These are phyloP conservation scores for Pogostemon cablin DNA, from an alignment of 257 asterid species.

Conservation along the genomic window DNA sequence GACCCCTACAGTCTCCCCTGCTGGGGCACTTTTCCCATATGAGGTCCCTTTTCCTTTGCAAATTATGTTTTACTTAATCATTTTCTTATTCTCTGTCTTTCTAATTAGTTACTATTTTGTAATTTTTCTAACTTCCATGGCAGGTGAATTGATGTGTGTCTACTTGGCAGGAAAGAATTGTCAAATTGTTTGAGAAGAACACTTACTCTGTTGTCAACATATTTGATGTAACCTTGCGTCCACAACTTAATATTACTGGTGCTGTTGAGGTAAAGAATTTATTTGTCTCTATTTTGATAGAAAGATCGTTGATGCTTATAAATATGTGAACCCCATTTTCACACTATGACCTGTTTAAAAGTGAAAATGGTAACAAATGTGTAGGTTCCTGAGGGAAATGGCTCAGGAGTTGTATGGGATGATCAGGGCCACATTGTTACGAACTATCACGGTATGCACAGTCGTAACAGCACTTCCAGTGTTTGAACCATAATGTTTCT, in stretches of 20 bases:
- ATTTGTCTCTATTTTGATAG: background rate
- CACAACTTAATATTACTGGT: constrained; percentile 83
- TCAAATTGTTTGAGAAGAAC: constrained; percentile 81
- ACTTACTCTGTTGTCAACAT: constrained; percentile 97
- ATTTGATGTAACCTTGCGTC: constrained; percentile 88
- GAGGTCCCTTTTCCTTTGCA: constrained; percentile 59
- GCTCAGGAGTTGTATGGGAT: constrained; percentile 98
- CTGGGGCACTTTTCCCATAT: constrained; percentile 76
- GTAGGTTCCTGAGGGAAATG: constrained; percentile 99
- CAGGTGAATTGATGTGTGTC: constrained; percentile 54
- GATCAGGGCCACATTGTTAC: constrained; percentile 91
- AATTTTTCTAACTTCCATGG: constrained; percentile 36
- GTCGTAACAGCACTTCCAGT: constrained; percentile 1
- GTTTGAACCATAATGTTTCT: background rate
- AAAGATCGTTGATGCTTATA: background rate
- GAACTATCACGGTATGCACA: constrained; percentile 83
- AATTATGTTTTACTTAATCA: background rate
- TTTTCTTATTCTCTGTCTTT: constrained; percentile 3
- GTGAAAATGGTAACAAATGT: constrained; percentile 25
- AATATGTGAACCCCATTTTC: background rate
- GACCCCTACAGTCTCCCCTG: constrained; percentile 65
- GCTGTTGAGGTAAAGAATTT: constrained; percentile 72
- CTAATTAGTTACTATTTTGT: constrained; percentile 31
- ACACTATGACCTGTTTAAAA: background rate
- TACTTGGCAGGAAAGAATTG: constrained; percentile 88